A percentile compares a stretch with the other conserved stretches of the same genome.
phyloP scores from a whole-genome alignment of 352 stramenopile genomes.

The Globisporangium viniferum region DNA sequence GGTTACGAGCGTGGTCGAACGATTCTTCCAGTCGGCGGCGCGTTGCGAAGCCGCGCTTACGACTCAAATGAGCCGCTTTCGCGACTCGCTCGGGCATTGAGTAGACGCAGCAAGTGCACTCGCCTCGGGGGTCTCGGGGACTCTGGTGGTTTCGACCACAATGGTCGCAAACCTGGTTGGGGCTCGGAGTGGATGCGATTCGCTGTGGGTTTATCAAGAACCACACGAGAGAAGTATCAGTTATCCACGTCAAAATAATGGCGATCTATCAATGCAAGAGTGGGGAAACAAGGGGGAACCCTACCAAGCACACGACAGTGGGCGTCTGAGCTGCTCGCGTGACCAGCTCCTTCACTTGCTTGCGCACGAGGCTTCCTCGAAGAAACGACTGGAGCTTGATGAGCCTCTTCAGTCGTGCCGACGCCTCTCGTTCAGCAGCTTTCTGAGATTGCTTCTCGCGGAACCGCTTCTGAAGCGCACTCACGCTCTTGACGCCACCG shows the following conservation, averaged over 20 bases:
- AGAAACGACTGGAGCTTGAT: conserved; percentile 58
- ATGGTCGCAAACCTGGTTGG: conserved; percentile 5
- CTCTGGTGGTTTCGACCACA: neutral
- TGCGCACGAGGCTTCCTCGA: conserved; percentile 34
- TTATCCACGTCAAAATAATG: neutral
- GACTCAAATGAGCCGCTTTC: conserved; percentile 13
- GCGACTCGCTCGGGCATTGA: conserved; percentile 20
- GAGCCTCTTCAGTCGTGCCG: neutral
- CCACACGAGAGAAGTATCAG: neutral
- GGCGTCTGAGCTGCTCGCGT: conserved; percentile 13
- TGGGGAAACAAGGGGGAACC: neutral
- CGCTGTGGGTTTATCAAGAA: neutral
- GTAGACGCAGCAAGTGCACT: conserved; percentile 22
- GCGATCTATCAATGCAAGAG: neutral
- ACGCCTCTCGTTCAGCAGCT: neutral
- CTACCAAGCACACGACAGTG: conserved; percentile 29
- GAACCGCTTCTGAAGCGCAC: conserved; percentile 5
- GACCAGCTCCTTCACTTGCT: conserved; percentile 24
- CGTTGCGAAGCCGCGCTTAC: conserved; percentile 1
- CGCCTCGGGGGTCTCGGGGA: neutral
- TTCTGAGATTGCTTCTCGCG: neutral
- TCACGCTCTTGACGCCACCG: conserved; percentile 1
- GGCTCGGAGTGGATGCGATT: conserved; percentile 11
- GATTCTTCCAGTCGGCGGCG: conserved; percentile 15
- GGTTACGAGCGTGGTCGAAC: conserved; percentile 6